Evolutionary conservation across 2,329 filamentous ascomycete genomes (phyloP), one percentile per base, ranked within the genome.

Genomic region (Paecilomyces sp.): DNA sequence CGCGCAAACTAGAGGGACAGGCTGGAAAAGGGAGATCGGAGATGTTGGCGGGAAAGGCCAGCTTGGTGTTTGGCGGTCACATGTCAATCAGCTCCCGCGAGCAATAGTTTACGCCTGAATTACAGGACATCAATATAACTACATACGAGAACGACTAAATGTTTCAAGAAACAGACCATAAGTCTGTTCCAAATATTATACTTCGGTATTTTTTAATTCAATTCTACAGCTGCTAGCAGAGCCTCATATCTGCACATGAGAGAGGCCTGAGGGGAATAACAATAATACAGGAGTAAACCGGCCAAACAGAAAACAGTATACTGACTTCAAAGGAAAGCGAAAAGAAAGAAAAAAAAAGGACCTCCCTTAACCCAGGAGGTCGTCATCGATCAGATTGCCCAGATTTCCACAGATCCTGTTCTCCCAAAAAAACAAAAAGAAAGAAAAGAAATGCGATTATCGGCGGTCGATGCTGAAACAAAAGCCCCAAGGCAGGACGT

Each of bases 11-110:
- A 41, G 36, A 47, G 18, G 15, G 41, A 22, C 33, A 28, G 47
- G 11, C n/a, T n/a, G 22, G 24, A 31, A 57, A 28, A 31, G 22
- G 22, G 56, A n/a, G 25, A 25, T 33, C 33, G 12, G 12, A 33
- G 24, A 30, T 30, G 24, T 30, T n/a, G 51, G 51, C 51, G 51
- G 57, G 60, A 63, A 68, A 70, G 68, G 68, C 65, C 68, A 70
- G 65, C 54, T 61, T 70, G 68, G 67, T 69, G 62, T 65, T 65
- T 67, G 63, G 64, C 30, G 57, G 63, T 66, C 65, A 65, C 65
- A 66, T 65, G 65, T 57, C 59, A 25, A 7, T 33, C 31, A 54
- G n/a, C 52, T 13, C 25, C 30, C 52, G 24, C 24, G 24, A 31
- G 6, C 13, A 12, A 47, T 18, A 28, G 25, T 28, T n/a, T 18